Percentiles rank a stretch among this genome's conserved stretches.
These are phyloP conservation scores for Xylaria multiplex DNA, from an alignment of 2,329 filamentous ascomycete species.

Conservation along the genomic window DNA sequence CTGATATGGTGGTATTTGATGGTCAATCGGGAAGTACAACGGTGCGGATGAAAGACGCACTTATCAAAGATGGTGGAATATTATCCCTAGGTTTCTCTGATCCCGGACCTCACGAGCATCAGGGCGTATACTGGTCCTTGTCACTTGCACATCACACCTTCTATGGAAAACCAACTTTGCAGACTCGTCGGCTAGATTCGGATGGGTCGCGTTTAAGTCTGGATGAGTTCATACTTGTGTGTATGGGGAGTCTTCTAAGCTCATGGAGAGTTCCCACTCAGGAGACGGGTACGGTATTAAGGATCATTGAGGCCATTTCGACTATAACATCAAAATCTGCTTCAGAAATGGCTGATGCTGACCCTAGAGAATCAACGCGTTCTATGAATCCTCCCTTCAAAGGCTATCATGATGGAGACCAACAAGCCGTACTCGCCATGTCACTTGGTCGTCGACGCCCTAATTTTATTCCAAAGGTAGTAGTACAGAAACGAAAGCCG, in stretches of 20 bases:
- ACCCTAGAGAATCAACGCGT: background rate
- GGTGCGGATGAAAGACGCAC: slow-evolving; percentile 22
- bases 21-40: background rate
- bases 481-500: background rate
- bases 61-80: slow-evolving; percentile 23
- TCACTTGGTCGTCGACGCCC: slow-evolving; percentile 3
- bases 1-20: slow-evolving; percentile 23
- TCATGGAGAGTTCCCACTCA: background rate
- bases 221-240: slow-evolving; percentile 23
- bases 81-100: slow-evolving; percentile 28
- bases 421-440: background rate
- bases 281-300: slow-evolving; percentile 1
- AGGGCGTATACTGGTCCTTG: slow-evolving; percentile 31
- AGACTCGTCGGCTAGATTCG: slow-evolving; percentile 1
- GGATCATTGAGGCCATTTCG: background rate
- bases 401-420: background rate
- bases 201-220: slow-evolving; percentile 24
- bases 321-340: background rate
- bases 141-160: slow-evolving; percentile 32
- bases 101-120: background rate
- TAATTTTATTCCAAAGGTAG: background rate
- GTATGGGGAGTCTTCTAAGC: slow-evolving; percentile 13
- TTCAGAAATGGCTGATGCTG: background rate
- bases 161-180: slow-evolving; percentile 22
- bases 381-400: background rate